These are phyloP conservation scores for Trichoderma gamsii DNA, from an alignment of 495 filamentous ascomycete genomes.

Conservation along the genomic window DNA sequence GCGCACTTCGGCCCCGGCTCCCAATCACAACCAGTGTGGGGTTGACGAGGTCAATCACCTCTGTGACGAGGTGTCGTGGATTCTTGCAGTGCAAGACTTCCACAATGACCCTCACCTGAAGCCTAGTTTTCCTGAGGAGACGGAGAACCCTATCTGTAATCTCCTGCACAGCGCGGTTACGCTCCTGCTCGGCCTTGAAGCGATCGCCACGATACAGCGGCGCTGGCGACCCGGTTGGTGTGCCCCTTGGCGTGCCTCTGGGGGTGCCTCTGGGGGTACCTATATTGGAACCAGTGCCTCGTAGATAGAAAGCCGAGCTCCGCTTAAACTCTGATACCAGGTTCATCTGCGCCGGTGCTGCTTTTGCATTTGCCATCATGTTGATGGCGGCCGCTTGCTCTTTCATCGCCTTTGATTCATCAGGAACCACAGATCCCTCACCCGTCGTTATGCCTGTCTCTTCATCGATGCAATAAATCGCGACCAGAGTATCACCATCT, in stretches of 20 bases:
- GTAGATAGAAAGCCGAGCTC: conserved; percentile 17
- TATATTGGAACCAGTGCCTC: conserved; percentile 19
- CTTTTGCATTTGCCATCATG: conserved; percentile 34
- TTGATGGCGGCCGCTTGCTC: conserved; percentile 58
- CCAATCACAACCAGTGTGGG: conserved; percentile 94
- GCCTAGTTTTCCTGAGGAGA: conserved; percentile 76
- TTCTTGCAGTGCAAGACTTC: conserved; percentile 98
- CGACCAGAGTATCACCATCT: conserved; percentile 88
- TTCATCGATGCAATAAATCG: conserved; percentile 86
- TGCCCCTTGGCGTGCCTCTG: background rate
- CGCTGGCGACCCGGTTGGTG: conserved; percentile 35
- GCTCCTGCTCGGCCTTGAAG: conserved; percentile 65
- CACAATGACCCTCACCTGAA: conserved; percentile 86
- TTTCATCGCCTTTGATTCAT: conserved; percentile 58
- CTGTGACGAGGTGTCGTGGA: conserved; percentile 76
- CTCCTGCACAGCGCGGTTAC: conserved; percentile 65
- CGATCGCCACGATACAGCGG: conserved; percentile 35
- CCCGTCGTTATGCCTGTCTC: conserved; percentile 54
- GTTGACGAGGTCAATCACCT: conserved; percentile 84
- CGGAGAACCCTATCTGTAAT: conserved; percentile 76
- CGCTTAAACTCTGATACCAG: conserved; percentile 19
- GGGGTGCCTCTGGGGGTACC: conserved; percentile 32
- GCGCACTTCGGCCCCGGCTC: conserved; percentile 77
- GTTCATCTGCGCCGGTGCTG: conserved; percentile 20
- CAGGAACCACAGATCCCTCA: conserved; percentile 29